Evolutionary conservation across 2,329 filamentous ascomycete genomes (phyloP), one percentile per base, ranked within the genome.

Genomic region (Dryadomyces quercivorus): DNA sequence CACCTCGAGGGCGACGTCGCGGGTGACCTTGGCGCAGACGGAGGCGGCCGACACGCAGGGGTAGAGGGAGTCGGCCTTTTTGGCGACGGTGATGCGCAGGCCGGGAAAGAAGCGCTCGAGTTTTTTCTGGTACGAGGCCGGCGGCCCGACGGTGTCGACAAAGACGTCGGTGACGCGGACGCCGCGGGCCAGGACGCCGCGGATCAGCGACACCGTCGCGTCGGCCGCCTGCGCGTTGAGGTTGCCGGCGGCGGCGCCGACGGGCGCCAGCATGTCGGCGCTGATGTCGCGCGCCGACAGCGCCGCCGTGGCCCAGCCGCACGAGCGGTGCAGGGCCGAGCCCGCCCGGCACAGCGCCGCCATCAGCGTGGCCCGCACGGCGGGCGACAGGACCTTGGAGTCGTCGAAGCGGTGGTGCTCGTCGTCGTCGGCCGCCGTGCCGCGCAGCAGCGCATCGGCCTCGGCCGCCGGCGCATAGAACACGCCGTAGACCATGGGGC

Each of bases 151-250:
- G 2, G 92, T 97, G 70, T 98, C 92, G 65, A 98, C 91, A 67
- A 90, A 98, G 52, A 98, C 87, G 68, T 96, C 88, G 55, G 76
- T 79, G 5, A 97, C 75, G 66, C 94, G 90, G 58, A 97, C 86
- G 40, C 88, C 88, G 20, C 77, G 75, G 9, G 81, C 82, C 40
- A 93, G 77, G 4, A 95, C 86, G 40, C 82, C 83, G 54, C 81
- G 75, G 63, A 97, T 92, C 52, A 98, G 75, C 43, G 80, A 80
- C 22, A 95, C 81, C 0, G 92, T 97, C 4, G 92, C 88, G 68
- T 95, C 91, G 81, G 93, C 86, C 18, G 92, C 92, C 69, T 98
- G 93, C 5, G 90, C 89, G 66, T 98, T 98, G 60, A 98, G 80
- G 67, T 98, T 98, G 72, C 74, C 18, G 71, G 72, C 3, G 73